Conservation (phyloP, 2,329 filamentous ascomycete species). For the Tricladium varicosporioides region DNA sequence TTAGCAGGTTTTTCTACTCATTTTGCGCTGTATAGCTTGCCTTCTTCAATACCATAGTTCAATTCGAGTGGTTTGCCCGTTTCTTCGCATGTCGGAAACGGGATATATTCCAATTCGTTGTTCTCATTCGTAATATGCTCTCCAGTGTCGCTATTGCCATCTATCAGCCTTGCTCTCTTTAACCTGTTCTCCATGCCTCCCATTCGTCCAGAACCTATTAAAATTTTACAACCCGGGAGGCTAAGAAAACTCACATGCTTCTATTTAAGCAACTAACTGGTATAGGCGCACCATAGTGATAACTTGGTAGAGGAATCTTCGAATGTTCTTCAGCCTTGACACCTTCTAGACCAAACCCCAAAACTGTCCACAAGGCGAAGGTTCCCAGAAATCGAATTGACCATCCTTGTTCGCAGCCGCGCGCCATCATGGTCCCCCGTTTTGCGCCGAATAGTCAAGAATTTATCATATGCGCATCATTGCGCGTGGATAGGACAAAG, state of each 20-base stretch:
- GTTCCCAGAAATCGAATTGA: conserved; percentile 2
- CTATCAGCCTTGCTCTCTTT: not conserved
- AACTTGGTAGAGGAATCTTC: conserved; percentile 49
- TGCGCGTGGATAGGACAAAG: not conserved
- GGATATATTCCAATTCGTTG: conserved; percentile 86
- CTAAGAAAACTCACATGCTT: conserved; percentile 56
- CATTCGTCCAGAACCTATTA: not conserved
- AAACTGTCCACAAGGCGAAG: conserved; percentile 5
- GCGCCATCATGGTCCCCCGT: conserved; percentile 10
- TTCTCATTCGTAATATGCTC: conserved; percentile 81
- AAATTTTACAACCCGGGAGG: not conserved
- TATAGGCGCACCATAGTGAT: conserved; percentile 65
- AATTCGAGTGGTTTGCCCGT: conserved; percentile 80
- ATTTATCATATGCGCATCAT: conserved; percentile 1
- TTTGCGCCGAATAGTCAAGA: not conserved
- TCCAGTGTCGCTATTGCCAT: conserved; percentile 67
- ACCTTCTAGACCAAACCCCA: conserved; percentile 3
- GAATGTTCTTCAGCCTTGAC: conserved; percentile 23
- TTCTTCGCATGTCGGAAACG: conserved; percentile 88
- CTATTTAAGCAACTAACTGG: conserved; percentile 72
- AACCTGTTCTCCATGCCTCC: not conserved
- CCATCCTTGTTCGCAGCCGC: not conserved
- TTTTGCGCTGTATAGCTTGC: conserved; percentile 12
- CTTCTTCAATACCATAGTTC: conserved; percentile 72
- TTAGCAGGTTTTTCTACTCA: not conserved